These are phyloP conservation scores for Penicillium herquei DNA, from an alignment of 495 filamentous ascomycete species.

Conservation along the genomic window DNA sequence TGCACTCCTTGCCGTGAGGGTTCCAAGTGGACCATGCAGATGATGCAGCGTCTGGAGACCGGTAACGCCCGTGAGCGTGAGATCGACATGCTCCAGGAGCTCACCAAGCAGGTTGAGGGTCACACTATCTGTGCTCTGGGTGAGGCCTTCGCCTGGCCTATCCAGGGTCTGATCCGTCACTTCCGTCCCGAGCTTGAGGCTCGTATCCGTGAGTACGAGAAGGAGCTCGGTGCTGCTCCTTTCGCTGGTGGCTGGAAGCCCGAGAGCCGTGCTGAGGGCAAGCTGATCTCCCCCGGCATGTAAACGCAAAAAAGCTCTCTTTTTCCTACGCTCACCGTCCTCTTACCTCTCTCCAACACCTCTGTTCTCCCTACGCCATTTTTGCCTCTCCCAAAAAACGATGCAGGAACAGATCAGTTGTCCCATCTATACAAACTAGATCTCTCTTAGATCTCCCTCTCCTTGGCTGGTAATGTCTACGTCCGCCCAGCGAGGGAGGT, in stretches of 20 bases:
- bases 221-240: slow-evolving; percentile 61
- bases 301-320: slow-evolving; percentile 25
- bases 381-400: slow-evolving; percentile 17
- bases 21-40: slow-evolving; percentile 96
- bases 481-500: slow-evolving; percentile 13
- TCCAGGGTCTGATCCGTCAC: slow-evolving; percentile 96
- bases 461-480: slow-evolving; percentile 17
- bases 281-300: slow-evolving; percentile 79
- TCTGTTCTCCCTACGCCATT: slow-evolving; percentile 7
- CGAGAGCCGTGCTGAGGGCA: slow-evolving; percentile 70
- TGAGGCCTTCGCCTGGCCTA: slow-evolving; percentile 97
- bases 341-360: slow-evolving; percentile 5
- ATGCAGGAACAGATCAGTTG: slow-evolving; percentile 23
- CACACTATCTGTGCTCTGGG: slow-evolving; percentile 98
- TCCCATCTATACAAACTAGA: slow-evolving; percentile 16
- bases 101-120: slow-evolving; percentile 98
- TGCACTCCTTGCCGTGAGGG: slow-evolving; percentile 98
- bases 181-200: slow-evolving; percentile 94
- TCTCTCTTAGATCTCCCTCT: slow-evolving; percentile 18
- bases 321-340: not conserved
- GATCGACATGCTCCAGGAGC: slow-evolving; percentile 99
- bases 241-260: slow-evolving; percentile 88
- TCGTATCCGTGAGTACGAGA: slow-evolving; percentile 72
- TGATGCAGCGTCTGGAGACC: slow-evolving; percentile 93
- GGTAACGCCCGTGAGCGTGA: slow-evolving; percentile 84